phyloP scores from a whole-genome alignment of 768 basidiomycete genomes.

The Boletus insuetus region DNA sequence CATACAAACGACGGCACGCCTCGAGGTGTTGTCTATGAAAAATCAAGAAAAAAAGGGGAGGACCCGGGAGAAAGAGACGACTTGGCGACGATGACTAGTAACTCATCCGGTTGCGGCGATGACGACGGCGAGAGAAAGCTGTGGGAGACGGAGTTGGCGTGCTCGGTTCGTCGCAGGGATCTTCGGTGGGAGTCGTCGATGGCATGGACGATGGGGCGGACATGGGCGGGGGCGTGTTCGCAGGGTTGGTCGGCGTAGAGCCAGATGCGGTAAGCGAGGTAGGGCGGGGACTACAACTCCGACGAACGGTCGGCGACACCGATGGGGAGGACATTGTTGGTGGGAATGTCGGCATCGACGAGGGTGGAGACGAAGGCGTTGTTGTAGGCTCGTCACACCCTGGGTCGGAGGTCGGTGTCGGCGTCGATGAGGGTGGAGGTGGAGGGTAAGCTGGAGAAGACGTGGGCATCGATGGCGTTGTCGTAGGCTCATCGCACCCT shows the following conservation, averaged over 20 bases:
- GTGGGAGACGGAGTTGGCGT: neutral
- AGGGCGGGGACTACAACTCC: neutral
- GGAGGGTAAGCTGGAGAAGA: neutral
- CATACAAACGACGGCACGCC: neutral
- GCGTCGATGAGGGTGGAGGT: neutral
- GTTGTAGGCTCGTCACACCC: neutral
- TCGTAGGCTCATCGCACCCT: too few species aligned
- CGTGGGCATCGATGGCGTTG: neutral
- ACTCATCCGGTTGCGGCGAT: slow-evolving; percentile 1
- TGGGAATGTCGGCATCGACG: neutral
- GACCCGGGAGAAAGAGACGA: too few species aligned
- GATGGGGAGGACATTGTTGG: neutral
- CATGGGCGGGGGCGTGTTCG: neutral
- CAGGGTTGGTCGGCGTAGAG: neutral
- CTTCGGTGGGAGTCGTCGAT: neutral
- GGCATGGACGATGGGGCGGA: neutral
- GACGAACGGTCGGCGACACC: neutral
- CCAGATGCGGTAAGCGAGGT: neutral
- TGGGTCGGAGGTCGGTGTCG: neutral
- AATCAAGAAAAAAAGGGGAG: too few species aligned
- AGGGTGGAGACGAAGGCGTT: neutral
- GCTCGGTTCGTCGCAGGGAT: neutral
- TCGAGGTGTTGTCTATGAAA: neutral
- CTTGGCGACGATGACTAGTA: neutral
- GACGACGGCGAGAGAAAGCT: neutral